Base-by-base conservation (phyloP, 2,329 filamentous ascomycete genomes). In the Fusarium decemcellulare region DNA sequence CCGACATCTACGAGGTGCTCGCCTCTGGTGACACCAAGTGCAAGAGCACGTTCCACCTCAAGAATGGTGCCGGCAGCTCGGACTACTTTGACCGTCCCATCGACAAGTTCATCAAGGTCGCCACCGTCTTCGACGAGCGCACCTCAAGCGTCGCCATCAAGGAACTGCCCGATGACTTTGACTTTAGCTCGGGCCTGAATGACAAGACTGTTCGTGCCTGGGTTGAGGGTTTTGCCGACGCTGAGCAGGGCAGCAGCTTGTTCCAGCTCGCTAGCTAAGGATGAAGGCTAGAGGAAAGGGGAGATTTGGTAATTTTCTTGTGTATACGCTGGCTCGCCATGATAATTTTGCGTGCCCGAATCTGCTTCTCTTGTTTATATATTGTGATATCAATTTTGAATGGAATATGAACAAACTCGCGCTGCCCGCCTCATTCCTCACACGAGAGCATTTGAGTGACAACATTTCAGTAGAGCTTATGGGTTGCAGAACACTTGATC, bases 1-100 rank as follows among this genome's bases (percentile, higher is more conserved):
- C 92, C 66, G 93, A 95, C 74, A 85, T 94, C 57, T 90, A 91
- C 74, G 93, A 95, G 81, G 85, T 93, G 27, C 87, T 95, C 42
- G 84, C 86, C 64, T 77, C 85, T 1, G 92, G 92, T 30, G 88
- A 91, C 76, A 85, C 82, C 44, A 88, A 88, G 74, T 87, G 88
- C 80, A 94, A 92, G 81, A 90, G 89, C 40, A 93, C 91, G 15
- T 84, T 94, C 72, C 92, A 94, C 80, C 81, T 85, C 66, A 87
- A 88, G 68, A 82, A 86, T 52, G 83, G 87, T 30, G 90, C 88
- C 36, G 91, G 92, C 55, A 88, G 90, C 76, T 90, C 88, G 32
- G 89, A 94, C 79, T 95, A 90, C 81, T 92, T 95, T 77, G 80
- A 84, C 43, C 89, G 93, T 32, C 93, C 93, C 4, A 83, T 83